phyloP scores from a whole-genome alignment of 768 basidiomycete species.

The Dacryopinax spathularia region DNA sequence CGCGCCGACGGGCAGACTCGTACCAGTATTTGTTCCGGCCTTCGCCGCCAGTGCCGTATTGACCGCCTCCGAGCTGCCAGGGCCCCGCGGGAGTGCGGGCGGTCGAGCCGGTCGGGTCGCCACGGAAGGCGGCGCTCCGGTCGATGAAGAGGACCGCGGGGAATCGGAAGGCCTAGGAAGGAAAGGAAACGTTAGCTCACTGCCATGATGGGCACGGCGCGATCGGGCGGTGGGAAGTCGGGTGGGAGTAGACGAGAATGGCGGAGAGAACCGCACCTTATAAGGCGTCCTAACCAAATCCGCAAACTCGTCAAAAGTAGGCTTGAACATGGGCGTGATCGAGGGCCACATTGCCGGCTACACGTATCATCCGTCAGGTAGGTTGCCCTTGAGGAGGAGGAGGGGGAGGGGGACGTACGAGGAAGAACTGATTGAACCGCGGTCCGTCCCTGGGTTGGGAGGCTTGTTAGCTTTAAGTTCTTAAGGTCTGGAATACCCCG shows the following conservation, averaged over 20 bases:
- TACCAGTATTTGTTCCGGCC: conserved; percentile 41
- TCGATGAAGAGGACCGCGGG: conserved; percentile 56
- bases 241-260: not conserved
- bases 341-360: not conserved
- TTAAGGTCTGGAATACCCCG: not conserved
- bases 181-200: too few relatives aligned
- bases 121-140: conserved; percentile 62
- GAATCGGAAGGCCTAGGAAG: conserved; percentile 53
- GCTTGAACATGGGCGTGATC: conserved; percentile 1
- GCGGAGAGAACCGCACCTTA: not conserved
- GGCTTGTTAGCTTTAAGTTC: conserved; percentile 20
- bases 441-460: conserved; percentile 49
- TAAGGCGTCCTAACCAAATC: not conserved
- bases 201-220: too few relatives aligned
- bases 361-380: not conserved
- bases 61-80: conserved; percentile 14
- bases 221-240: too few relatives aligned
- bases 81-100: conserved; percentile 64
- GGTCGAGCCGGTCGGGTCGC: conserved; percentile 43
- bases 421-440: conserved; percentile 62
- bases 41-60: conserved; percentile 35
- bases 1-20: conserved; percentile 52
- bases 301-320: not conserved
- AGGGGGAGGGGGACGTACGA: conserved; percentile 63
- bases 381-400: not conserved